Evolutionary conservation across 352 stramenopile species (phyloP).

Genomic region (Pythium sukuiense): DNA sequence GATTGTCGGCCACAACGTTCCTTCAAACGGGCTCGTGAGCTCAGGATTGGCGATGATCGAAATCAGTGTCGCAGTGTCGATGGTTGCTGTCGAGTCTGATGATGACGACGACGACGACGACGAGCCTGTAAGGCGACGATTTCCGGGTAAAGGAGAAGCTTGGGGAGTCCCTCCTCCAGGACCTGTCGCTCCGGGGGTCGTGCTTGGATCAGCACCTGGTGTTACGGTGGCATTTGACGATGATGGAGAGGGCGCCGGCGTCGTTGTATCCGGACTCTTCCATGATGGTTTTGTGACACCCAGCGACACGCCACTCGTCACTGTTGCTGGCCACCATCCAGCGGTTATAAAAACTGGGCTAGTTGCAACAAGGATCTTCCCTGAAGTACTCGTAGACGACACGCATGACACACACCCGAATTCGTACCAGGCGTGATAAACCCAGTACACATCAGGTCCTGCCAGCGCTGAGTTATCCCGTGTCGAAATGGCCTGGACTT

Average conservation of each 20-base stretch:
- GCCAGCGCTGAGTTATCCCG: slow-evolving; percentile 39
- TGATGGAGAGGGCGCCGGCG: not conserved
- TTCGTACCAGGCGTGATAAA: slow-evolving; percentile 44
- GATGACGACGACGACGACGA: slow-evolving; percentile 2
- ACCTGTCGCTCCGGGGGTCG: not conserved
- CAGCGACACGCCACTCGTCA: slow-evolving; percentile 63
- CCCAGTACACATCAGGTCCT: slow-evolving; percentile 61
- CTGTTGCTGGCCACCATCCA: slow-evolving; percentile 60
- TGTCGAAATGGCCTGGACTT: slow-evolving; percentile 22
- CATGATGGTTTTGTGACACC: slow-evolving; percentile 24
- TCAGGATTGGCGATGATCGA: slow-evolving; percentile 3
- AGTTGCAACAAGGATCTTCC: slow-evolving; percentile 28
- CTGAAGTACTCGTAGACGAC: slow-evolving; percentile 3
- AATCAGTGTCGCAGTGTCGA: not conserved
- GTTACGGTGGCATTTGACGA: not conserved
- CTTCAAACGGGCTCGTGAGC: slow-evolving; percentile 18
- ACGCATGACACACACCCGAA: slow-evolving; percentile 40
- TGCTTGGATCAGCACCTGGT: not conserved
- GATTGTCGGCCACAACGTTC: slow-evolving; percentile 56
- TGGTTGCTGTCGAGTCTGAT: not conserved
- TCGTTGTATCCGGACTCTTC: slow-evolving; percentile 4
- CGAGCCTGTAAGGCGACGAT: not conserved
- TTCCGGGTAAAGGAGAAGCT: not conserved
- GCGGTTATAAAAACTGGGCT: slow-evolving; percentile 40
- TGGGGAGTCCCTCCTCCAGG: not conserved